Conservation (phyloP, 805 yeast genomes). For the Brettanomyces nanus region DNA sequence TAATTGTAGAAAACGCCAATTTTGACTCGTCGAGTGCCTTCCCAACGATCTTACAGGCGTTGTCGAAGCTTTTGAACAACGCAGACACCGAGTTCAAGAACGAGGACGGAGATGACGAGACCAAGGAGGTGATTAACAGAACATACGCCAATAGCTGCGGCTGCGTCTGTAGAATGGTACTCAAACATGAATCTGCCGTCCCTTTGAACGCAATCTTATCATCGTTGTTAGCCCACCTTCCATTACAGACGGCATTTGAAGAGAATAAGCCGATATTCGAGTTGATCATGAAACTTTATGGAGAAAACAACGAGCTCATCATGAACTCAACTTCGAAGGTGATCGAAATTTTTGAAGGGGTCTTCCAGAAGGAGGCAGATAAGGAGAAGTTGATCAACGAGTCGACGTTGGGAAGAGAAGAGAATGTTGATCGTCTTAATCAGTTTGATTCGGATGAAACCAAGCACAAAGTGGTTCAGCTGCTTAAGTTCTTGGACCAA, state of each 20-base stretch:
- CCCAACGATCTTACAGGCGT: slow-evolving; percentile 56
- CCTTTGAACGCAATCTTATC: slow-evolving; percentile 77
- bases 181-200: slow-evolving; percentile 61
- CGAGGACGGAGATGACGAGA: slow-evolving; percentile 66
- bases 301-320: slow-evolving; percentile 44
- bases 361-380: slow-evolving; percentile 70
- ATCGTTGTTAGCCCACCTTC: slow-evolving; percentile 66
- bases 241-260: slow-evolving; percentile 81
- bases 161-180: slow-evolving; percentile 87
- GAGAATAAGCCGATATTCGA: slow-evolving; percentile 89
- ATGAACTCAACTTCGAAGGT: slow-evolving; percentile 51
- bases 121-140: slow-evolving; percentile 71
- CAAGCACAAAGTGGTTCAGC: slow-evolving; percentile 54
- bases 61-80: slow-evolving; percentile 67
- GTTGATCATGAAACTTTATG: slow-evolving; percentile 61
- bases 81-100: slow-evolving; percentile 64
- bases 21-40: slow-evolving; percentile 55
- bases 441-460: slow-evolving; percentile 71
- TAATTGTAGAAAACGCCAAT: slow-evolving; percentile 40
- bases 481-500: slow-evolving; percentile 65
- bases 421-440: slow-evolving; percentile 64
- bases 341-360: slow-evolving; percentile 58
- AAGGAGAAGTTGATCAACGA: slow-evolving; percentile 60
- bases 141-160: slow-evolving; percentile 94
- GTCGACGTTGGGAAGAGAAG: slow-evolving; percentile 81